Percentiles rank a stretch among this genome's conserved stretches.
Evolutionary conservation across 495 filamentous ascomycete genomes (phyloP).

Genomic region (Neurospora sp.): DNA sequence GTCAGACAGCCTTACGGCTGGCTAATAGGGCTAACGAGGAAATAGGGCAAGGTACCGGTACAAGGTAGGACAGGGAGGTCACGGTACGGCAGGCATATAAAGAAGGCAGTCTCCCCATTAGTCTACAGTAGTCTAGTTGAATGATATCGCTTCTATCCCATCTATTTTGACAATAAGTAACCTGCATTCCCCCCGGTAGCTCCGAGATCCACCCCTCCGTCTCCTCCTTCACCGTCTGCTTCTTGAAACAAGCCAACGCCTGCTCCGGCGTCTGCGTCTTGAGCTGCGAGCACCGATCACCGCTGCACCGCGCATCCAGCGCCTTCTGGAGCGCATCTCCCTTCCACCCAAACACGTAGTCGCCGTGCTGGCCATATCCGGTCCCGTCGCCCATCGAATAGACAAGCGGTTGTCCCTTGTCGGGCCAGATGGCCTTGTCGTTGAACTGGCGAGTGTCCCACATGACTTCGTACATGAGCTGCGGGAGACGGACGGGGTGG

Average conservation of each 20-base stretch:
- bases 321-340: slow-evolving; percentile 37
- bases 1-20: no score
- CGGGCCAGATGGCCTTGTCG: slow-evolving; percentile 34
- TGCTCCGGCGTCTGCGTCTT: slow-evolving; percentile 22
- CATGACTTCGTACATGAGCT: slow-evolving; percentile 43
- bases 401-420: slow-evolving; percentile 34
- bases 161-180: neutral
- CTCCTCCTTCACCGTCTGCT: slow-evolving; percentile 23
- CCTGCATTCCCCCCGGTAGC: slow-evolving; percentile 10
- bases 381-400: slow-evolving; percentile 39
- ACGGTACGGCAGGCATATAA: no score
- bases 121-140: no score
- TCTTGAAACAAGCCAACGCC: slow-evolving; percentile 23
- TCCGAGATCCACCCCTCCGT: slow-evolving; percentile 22
- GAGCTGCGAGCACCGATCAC: slow-evolving; percentile 28
- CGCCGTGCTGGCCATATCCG: slow-evolving; percentile 38
- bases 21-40: no score
- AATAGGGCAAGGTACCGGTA: no score
- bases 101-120: no score
- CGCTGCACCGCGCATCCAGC: slow-evolving; percentile 37
- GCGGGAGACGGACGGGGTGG: slow-evolving; percentile 36
- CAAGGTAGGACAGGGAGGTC: no score
- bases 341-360: slow-evolving; percentile 46
- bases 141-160: no score
- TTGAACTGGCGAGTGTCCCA: slow-evolving; percentile 38